phyloP scores from a whole-genome alignment of 2,329 filamentous ascomycete genomes.

The Akanthomyces muscarius region DNA sequence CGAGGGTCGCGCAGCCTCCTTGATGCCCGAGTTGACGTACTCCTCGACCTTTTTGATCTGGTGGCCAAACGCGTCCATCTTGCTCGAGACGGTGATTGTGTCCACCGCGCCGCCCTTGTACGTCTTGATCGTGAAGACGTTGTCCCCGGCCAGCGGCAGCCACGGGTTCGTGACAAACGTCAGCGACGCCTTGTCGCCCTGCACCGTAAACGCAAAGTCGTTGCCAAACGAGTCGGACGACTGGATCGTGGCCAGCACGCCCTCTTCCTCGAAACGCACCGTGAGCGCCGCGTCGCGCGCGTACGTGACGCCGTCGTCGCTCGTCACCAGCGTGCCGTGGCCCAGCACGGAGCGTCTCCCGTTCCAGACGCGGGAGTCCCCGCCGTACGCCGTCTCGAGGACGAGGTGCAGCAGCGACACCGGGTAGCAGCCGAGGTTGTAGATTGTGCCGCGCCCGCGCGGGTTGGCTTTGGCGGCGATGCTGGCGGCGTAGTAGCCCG shows the following conservation, averaged over 20 bases:
- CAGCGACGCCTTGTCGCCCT: conserved; percentile 24
- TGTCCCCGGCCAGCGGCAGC: conserved; percentile 25
- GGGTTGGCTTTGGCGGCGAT: conserved; percentile 28
- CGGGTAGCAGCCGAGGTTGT: conserved; percentile 29
- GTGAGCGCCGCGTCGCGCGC: conserved; percentile 24
- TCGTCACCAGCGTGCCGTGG: conserved; percentile 23
- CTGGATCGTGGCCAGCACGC: conserved; percentile 25
- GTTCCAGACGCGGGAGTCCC: conserved; percentile 18
- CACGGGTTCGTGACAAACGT: conserved; percentile 27
- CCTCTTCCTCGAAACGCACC: conserved; percentile 23
- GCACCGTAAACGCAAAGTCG: conserved; percentile 25
- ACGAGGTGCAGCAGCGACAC: conserved; percentile 27
- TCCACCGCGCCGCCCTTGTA: conserved; percentile 22
- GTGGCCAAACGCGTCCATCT: conserved; percentile 25
- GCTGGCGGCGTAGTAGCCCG: conserved; percentile 27
- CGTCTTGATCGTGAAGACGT: conserved; percentile 24
- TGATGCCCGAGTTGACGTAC: conserved; percentile 20
- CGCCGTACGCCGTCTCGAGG: conserved; percentile 24
- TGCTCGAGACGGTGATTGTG: conserved; percentile 21
- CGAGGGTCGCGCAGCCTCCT: conserved; percentile 24
- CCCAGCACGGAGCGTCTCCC: conserved; percentile 21
- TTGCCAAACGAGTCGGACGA: conserved; percentile 28
- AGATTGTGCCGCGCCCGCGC: conserved; percentile 28
- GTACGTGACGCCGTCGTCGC: conserved; percentile 20
- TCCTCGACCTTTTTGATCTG: conserved; percentile 26